Evolutionary conservation across 2,329 filamentous ascomycete genomes (phyloP).

Genomic region (Colletotrichum tropicicola): DNA sequence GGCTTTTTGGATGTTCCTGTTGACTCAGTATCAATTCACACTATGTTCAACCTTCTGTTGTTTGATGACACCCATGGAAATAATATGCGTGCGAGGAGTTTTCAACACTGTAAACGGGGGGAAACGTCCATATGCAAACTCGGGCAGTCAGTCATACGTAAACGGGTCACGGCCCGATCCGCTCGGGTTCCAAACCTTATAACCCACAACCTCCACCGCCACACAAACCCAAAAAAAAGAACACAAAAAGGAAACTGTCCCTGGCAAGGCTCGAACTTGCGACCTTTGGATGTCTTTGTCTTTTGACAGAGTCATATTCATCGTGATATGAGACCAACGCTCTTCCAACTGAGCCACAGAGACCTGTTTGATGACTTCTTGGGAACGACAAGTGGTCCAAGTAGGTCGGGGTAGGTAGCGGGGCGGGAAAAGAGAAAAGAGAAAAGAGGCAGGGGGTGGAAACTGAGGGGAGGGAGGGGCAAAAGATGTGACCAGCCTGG

Average conservation of each 20-base stretch:
- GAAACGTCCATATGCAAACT: too few relatives aligned
- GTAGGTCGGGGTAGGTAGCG: neutral
- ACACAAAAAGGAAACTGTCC: neutral
- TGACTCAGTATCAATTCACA: too few relatives aligned
- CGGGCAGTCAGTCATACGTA: too few relatives aligned
- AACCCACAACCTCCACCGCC: neutral
- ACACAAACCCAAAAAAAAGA: neutral
- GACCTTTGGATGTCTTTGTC: constrained; percentile 19
- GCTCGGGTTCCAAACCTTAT: neutral
- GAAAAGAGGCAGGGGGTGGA: too few relatives aligned
- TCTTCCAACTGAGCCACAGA: constrained; percentile 12
- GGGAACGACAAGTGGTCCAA: neutral
- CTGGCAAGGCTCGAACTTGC: constrained; percentile 19
- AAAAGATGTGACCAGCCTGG: constrained; percentile 27
- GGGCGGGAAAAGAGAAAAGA: neutral
- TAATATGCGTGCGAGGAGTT: too few relatives aligned
- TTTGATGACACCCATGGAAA: too few relatives aligned
- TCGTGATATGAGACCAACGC: neutral
- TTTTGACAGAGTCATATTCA: neutral
- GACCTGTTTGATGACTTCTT: neutral
- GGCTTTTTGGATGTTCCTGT: too few relatives aligned
- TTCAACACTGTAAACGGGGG: too few relatives aligned
- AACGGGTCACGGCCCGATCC: neutral
- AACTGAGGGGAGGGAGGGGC: neutral
- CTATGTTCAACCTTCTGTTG: too few relatives aligned